Conservation (phyloP, 192 early-diverging fungal species). For the Coemansia biformis region DNA sequence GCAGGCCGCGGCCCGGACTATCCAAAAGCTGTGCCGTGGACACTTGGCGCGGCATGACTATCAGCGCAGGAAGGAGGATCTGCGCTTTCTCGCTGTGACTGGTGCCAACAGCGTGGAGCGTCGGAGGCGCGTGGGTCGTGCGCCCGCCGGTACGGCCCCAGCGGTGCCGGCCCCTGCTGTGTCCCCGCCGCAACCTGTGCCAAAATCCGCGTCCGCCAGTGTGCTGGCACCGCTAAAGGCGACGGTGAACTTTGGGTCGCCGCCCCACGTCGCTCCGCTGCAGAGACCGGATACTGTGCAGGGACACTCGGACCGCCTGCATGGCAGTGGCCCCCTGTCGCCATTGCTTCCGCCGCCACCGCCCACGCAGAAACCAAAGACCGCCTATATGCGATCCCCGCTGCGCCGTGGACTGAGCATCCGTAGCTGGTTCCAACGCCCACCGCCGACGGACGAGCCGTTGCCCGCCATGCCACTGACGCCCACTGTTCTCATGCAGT, state of each 20-base stretch:
- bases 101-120: constrained; percentile 35
- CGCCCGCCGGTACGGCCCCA: neutral
- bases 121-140: constrained; percentile 5
- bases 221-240: no score
- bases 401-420: constrained; percentile 18
- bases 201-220: no score
- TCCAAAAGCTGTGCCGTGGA: constrained; percentile 23
- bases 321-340: no score
- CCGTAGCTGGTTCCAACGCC: constrained; percentile 35
- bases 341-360: neutral
- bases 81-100: constrained; percentile 19
- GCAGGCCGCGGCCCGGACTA: constrained; percentile 2
- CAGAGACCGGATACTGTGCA: no score
- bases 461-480: neutral
- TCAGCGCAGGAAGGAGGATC: constrained; percentile 10
- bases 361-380: neutral
- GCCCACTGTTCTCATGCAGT: no score
- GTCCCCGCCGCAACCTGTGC: no score
- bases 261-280: no score
- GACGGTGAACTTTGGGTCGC: no score
- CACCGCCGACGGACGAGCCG: neutral
- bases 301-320: no score
- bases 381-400: neutral
- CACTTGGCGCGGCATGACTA: constrained; percentile 9
- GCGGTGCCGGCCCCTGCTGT: no score